Evolutionary conservation across 768 basidiomycete species (phyloP), one percentile per base, ranked within the genome.

Genomic region (Paxillus involutus): DNA sequence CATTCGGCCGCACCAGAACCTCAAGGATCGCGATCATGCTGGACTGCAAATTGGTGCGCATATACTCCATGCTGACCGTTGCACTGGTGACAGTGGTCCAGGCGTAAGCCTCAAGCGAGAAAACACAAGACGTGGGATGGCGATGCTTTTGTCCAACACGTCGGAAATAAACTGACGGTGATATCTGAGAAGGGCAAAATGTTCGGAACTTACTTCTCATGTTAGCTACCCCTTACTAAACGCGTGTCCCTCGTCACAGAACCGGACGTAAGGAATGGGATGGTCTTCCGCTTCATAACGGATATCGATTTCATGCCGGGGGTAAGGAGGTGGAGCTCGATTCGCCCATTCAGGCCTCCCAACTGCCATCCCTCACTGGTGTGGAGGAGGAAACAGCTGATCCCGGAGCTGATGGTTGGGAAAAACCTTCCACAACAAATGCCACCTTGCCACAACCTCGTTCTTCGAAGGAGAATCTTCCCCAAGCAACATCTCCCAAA

Each of bases 121-220:
- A 94, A 94, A 70, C 81, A 91, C 60, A 89, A 89, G 64, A 89
- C 85, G 0, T 94, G 94, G 92, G 91, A 94, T 52, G 91, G 86
- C 3, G 90, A 86, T 57, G 84, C 79, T 8, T 88, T 80, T 68
- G 74, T 88, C 24, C 80, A 82, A 30, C 73, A 76, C 36, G 65
- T 70, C 33, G 76, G 73, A 19, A 76, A 77, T 12, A 81, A 79
- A 54, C 64, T 89, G 19, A 78, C 76, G 1, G 79, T 91, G 74
- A 70, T 89, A 39, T 82, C 85, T 3, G 87, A 89, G 62, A 78
- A 80, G 51, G 91, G 91, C 3, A 82, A 85, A 73, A 67, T 84
- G 90, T 91, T 66, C 62, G 53, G 12, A 52, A 24, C 35, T 55
- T 29, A 24, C 16, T 39, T 58, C 11, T 26, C 26, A 41, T 42